phyloP scores from a whole-genome alignment of 768 basidiomycete species.

The Agaricus bisporus region DNA sequence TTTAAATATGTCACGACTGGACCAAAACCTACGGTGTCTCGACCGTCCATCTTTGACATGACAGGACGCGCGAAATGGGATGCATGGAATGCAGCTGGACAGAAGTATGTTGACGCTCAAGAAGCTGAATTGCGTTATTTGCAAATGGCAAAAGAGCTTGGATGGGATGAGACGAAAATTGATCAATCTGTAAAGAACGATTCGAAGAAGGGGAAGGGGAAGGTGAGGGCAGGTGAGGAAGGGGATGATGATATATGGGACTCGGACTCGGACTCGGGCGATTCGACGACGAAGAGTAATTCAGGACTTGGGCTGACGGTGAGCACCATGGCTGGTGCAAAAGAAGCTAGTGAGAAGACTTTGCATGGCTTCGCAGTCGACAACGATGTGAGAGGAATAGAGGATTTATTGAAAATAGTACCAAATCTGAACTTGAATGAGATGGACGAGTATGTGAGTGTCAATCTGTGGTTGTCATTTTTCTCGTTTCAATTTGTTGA shows the following conservation, averaged over 20 bases:
- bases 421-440: conserved; percentile 47
- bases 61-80: conserved; percentile 85
- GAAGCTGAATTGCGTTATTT: conserved; percentile 64
- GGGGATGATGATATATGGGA: conserved; percentile 36
- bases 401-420: conserved; percentile 34
- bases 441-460: conserved; percentile 68
- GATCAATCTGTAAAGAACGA: background rate
- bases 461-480: background rate
- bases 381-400: conserved; percentile 43
- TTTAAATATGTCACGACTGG: conserved; percentile 73
- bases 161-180: conserved; percentile 48
- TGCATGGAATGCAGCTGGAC: conserved; percentile 58
- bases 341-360: conserved; percentile 28
- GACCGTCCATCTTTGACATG: conserved; percentile 76
- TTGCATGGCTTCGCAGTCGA: conserved; percentile 61
- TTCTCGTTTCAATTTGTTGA: conserved; percentile 1
- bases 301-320: conserved; percentile 56
- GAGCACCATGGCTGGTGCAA: conserved; percentile 47
- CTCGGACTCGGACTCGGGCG: conserved; percentile 45
- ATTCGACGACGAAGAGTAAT: conserved; percentile 18
- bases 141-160: conserved; percentile 59
- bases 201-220: conserved; percentile 8
- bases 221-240: conserved; percentile 1
- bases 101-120: conserved; percentile 34
- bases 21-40: conserved; percentile 41